A percentile compares a stretch with the other conserved stretches of the same genome.
These are phyloP conservation scores for Lophiostoma macrostomum DNA, from an alignment of 495 filamentous ascomycete genomes.

Conservation along the genomic window DNA sequence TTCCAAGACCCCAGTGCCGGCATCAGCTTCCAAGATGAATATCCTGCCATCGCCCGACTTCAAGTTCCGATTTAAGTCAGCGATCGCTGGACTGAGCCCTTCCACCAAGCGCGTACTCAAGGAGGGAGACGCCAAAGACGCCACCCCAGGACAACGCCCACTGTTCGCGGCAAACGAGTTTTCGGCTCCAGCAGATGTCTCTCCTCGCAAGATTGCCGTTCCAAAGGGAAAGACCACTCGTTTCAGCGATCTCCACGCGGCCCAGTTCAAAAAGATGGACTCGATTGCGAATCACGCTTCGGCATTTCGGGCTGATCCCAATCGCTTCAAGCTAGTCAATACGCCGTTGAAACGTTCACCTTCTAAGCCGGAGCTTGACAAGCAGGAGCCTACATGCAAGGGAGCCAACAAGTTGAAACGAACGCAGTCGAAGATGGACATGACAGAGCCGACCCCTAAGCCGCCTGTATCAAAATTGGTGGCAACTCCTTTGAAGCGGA, in stretches of 20 bases:
- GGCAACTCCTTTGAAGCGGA: slow-evolving; percentile 23
- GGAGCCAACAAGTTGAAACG: slow-evolving; percentile 20
- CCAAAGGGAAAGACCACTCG: slow-evolving; percentile 73
- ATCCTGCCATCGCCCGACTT: slow-evolving; percentile 57
- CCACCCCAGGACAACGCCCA: slow-evolving; percentile 41
- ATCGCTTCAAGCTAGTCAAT: slow-evolving; percentile 52
- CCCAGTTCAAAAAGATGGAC: slow-evolving; percentile 93
- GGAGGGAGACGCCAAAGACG: slow-evolving; percentile 48
- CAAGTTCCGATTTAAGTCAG: slow-evolving; percentile 66
- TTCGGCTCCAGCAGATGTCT: slow-evolving; percentile 35
- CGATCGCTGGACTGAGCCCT: slow-evolving; percentile 58
- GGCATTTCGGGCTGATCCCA: slow-evolving; percentile 63
- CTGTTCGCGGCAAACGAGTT: slow-evolving; percentile 23
- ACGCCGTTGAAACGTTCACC: slow-evolving; percentile 68
- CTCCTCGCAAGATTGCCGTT: slow-evolving; percentile 65
- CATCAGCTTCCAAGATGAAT: slow-evolving; percentile 15
- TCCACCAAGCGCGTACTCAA: slow-evolving; percentile 77
- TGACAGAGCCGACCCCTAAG: slow-evolving; percentile 37
- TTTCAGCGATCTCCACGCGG: slow-evolving; percentile 79
- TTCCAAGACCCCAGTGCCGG: slow-evolving; percentile 24
- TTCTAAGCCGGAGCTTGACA: slow-evolving; percentile 71
- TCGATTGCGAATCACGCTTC: slow-evolving; percentile 86
- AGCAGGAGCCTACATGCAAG: slow-evolving; percentile 41
- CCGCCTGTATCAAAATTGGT: too few species aligned
- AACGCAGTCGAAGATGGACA: slow-evolving; percentile 41